phyloP scores from a whole-genome alignment of 2,329 filamentous ascomycete species.

The Myriosclerotinia curreyana region DNA sequence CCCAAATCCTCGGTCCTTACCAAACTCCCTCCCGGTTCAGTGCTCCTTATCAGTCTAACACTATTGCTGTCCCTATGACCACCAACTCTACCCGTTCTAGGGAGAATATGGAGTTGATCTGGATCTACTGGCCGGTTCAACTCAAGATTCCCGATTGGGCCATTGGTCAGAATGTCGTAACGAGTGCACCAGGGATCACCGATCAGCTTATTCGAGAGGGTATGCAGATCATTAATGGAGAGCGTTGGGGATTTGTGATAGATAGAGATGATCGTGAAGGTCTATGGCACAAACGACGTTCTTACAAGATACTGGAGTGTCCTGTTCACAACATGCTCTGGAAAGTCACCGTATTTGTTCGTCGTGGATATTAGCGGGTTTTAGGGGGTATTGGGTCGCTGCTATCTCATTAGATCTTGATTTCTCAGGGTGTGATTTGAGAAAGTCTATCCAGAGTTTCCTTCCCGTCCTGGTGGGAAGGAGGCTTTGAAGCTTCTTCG shows the following conservation, averaged over 20 bases:
- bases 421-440: not conserved
- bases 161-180: not conserved
- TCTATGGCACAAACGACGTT: constrained; percentile 14
- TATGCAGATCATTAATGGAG: constrained; percentile 18
- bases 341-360: constrained; percentile 20
- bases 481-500: constrained; percentile 3
- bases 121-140: constrained; percentile 16
- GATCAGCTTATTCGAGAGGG: not conserved
- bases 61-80: not conserved
- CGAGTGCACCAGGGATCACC: not conserved
- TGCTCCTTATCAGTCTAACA: not conserved
- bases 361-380: constrained; percentile 13
- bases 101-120: not conserved
- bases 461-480: not conserved
- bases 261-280: constrained; percentile 1
- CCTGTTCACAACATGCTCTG: constrained; percentile 1
- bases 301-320: constrained; percentile 15
- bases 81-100: not conserved
- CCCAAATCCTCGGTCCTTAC: not conserved
- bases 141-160: constrained; percentile 16
- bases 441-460: not conserved
- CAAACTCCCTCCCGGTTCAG: not conserved
- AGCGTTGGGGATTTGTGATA: constrained; percentile 6
- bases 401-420: not conserved
- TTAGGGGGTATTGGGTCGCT: not conserved